Conservation (phyloP, 495 filamentous ascomycete genomes). For the Tuber calosporum region DNA sequence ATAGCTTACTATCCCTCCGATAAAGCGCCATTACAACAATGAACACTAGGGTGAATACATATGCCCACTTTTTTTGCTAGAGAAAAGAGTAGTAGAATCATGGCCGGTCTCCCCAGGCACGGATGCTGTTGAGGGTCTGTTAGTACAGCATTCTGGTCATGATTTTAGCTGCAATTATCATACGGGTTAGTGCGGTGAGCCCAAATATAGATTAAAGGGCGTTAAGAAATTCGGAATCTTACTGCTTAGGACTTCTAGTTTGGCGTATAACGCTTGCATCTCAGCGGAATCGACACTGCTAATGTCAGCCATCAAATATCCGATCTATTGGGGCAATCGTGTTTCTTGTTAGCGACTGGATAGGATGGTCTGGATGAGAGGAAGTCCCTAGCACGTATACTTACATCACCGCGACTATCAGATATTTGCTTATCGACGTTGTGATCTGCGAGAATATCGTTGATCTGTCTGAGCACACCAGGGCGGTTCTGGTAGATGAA, state of each 20-base stretch:
- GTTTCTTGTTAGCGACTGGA: slow-evolving; percentile 11
- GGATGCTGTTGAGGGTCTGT: slow-evolving; percentile 13
- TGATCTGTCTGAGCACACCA: slow-evolving; percentile 87
- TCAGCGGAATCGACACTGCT: slow-evolving; percentile 70
- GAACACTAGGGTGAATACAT: neutral
- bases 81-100: neutral
- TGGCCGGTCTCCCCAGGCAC: neutral
- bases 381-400: slow-evolving; percentile 7
- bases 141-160: slow-evolving; percentile 84
- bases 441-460: slow-evolving; percentile 84
- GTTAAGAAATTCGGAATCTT: slow-evolving; percentile 42
- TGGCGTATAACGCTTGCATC: slow-evolving; percentile 77
- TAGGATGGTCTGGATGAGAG: slow-evolving; percentile 25
- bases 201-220: slow-evolving; percentile 4
- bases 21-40: neutral
- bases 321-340: slow-evolving; percentile 50
- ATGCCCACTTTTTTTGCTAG: neutral
- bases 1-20: neutral
- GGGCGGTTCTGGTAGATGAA: slow-evolving; percentile 95
- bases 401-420: slow-evolving; percentile 80
- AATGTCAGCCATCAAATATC: slow-evolving; percentile 97
- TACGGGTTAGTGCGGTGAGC: slow-evolving; percentile 3
- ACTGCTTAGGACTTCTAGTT: slow-evolving; percentile 74
- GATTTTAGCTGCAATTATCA: slow-evolving; percentile 57
- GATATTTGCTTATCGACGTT: slow-evolving; percentile 99